Evolutionary conservation across 768 basidiomycete species (phyloP), one percentile per base, ranked within the genome.

Genomic region (Agaricus sinodeliciosus): DNA sequence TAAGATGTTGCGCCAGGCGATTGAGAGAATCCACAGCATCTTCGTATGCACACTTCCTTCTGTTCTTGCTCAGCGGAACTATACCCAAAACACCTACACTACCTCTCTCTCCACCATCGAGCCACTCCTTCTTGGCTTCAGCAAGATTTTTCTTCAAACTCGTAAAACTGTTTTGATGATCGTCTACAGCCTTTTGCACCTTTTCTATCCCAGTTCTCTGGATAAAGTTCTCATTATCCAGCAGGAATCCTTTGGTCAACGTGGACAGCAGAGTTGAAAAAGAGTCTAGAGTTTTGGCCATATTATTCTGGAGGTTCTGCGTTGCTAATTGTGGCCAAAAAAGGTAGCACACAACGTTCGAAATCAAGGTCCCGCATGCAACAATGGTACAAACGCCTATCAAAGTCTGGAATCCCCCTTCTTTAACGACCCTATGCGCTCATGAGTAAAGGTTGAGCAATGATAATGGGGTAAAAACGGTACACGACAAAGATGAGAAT

Each of bases 1-100:
- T 94, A 36, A 99, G 69, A 70, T 98, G 94, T 63, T 99, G 95
- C 0, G 91, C 96, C 4, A 99, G 79, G 15, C 93, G 74, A 55
- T 89, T 94, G 60, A 99, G 73, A 60, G 85, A 86, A 55, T 84
- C 84, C 9, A 97, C 87, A 0, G 90, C 88, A 56, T 93, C 90
- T 57, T 89, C 88, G 54, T 94, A 95, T 0, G 88, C 84, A 49
- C 73, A 72, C 46, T 80, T 69, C 40, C 62, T 70, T 40, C 66
- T 69, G 41, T 62, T 63, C 45, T 47, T 48, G 36, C 54, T 46
- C 22, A 47, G 18, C 5, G 52, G 40, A 22, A 43, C 52, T 37
- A 54, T 54, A 26, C 54, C 46, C 11, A 59, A 43, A 16, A 59
- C 55, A 8, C 56, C 57, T 35, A 40, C 56, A 9, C 51, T 58